Base-by-base conservation (phyloP, 345 rosid species). In the Heritiera fomes region DNA sequence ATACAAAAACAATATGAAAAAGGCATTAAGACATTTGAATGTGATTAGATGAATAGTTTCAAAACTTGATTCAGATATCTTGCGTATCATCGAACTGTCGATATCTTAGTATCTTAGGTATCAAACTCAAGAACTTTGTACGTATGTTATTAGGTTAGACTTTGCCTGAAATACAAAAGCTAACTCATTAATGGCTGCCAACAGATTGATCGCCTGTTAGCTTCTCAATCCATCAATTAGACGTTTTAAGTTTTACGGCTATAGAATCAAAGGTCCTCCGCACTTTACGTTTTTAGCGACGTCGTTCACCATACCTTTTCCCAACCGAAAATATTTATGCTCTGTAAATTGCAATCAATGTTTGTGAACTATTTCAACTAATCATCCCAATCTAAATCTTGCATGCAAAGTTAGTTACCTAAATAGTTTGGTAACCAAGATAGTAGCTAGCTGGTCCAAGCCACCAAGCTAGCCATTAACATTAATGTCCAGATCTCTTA, bases 241-340 rank as follows among this genome's bases (percentile, higher is more conserved):
- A 38, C 9, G 3, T n/a, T 62, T 62, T 38, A 18, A 53, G 18
- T 38, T 73, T 73, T 73, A 53, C 76, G 63, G 76, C 63, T 73
- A 73, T 0, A 18, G 38, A 55, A 55, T 55, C 2, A n/a, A 67
- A 46, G 73, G 56, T 69, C 55, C 8, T n/a, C 38, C 49, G 9
- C 34, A 32, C 46, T 53, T n/a, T 34, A 38, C 30, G 47, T 53
- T 55, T 53, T 34, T 8, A 4, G 34, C 9, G 32, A 68, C 23
- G 15, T 61, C 66, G 9, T 63, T 34, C 45, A 0, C 68, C 23
- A 20, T 2, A 20, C 12, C 55, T 20, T 69, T 69, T 14, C 12
- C 58, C 23, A 49, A 49, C 62, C 30, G 53, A 53, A 52, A 73
- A 18, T 7, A 55, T 53, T 73, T 17, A 32, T 53, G 49, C 30